Evolutionary conservation across 1,139 yeast species (phyloP).

Genomic region (Geotrichum citri-aurantii): DNA sequence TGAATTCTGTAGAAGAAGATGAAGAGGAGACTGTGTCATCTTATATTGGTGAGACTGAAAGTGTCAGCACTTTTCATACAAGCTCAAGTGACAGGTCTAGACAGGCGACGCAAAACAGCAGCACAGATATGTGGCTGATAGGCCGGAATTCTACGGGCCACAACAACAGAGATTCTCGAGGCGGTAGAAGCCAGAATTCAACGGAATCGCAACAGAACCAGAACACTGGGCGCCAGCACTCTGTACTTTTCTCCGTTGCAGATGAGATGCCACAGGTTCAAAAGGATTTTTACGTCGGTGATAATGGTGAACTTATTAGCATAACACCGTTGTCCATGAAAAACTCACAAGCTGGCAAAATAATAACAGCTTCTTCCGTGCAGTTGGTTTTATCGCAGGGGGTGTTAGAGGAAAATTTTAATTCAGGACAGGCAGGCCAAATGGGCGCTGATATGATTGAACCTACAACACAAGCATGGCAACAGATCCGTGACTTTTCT

Average conservation of each 20-base stretch:
- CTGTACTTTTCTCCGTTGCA: not conserved
- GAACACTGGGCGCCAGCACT: not conserved
- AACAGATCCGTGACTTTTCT: not conserved
- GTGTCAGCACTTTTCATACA: conserved; percentile 3
- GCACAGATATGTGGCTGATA: not conserved
- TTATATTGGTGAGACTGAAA: conserved; percentile 8
- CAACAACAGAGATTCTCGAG: not conserved
- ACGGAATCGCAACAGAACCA: not conserved
- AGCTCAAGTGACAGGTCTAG: not conserved
- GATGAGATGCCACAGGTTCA: not conserved
- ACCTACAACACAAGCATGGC: not conserved
- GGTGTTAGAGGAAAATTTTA: not conserved
- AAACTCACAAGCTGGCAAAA: not conserved
- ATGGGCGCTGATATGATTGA: not conserved
- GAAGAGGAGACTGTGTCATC: conserved; percentile 6
- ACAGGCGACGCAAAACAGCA: not conserved
- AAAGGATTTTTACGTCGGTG: not conserved
- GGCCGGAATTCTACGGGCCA: not conserved
- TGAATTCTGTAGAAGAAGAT: conserved; percentile 8
- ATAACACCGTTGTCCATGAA: conserved; percentile 5
- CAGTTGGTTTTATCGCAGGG: not conserved
- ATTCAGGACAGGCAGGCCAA: not conserved
- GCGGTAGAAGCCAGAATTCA: not conserved
- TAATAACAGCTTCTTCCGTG: not conserved
- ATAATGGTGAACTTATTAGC: conserved; percentile 4